These are phyloP conservation scores for Boechera retrofracta DNA, from an alignment of 345 rosid genomes.

Conservation along the genomic window DNA sequence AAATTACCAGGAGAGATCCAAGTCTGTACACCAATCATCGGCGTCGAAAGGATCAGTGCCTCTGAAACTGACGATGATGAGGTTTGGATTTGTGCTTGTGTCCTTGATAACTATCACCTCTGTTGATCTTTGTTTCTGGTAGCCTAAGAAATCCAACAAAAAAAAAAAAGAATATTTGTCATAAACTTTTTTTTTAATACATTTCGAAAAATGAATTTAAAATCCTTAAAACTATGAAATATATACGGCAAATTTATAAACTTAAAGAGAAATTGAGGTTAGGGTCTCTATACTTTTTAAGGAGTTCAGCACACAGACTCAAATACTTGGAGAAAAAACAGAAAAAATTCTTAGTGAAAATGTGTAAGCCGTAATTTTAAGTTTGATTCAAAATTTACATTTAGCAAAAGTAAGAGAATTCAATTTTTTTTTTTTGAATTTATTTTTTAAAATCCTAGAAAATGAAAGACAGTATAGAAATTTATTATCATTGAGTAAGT, in stretches of 20 bases:
- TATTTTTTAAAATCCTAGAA: no score
- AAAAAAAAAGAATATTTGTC: no score
- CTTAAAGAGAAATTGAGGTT: background rate
- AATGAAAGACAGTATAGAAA: no score
- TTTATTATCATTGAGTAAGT: no score
- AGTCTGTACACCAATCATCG: slow-evolving; percentile 53
- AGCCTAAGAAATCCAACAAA: slow-evolving; percentile 35
- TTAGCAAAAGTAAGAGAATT: no score
- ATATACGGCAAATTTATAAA: no score
- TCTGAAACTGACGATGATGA: slow-evolving; percentile 61
- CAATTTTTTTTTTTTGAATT: no score
- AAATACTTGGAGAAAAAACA: no score
- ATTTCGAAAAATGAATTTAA: no score
- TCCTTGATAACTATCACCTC: slow-evolving; percentile 60
- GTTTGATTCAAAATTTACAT: no score
- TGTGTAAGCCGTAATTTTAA: background rate
- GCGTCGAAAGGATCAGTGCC: slow-evolving; percentile 70
- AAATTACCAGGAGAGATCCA: slow-evolving; percentile 64
- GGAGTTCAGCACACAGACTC: background rate
- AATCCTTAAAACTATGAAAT: no score
- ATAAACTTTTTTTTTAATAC: no score
- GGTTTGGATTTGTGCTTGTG: slow-evolving; percentile 48
- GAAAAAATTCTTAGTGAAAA: background rate
- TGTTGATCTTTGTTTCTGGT: slow-evolving; percentile 47
- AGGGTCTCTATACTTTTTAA: background rate